A percentile compares a stretch with the other conserved stretches of the same genome.
Evolutionary conservation across 1,284 basidiomycete genomes (phyloP).

Genomic region (Ustilago lituana): DNA sequence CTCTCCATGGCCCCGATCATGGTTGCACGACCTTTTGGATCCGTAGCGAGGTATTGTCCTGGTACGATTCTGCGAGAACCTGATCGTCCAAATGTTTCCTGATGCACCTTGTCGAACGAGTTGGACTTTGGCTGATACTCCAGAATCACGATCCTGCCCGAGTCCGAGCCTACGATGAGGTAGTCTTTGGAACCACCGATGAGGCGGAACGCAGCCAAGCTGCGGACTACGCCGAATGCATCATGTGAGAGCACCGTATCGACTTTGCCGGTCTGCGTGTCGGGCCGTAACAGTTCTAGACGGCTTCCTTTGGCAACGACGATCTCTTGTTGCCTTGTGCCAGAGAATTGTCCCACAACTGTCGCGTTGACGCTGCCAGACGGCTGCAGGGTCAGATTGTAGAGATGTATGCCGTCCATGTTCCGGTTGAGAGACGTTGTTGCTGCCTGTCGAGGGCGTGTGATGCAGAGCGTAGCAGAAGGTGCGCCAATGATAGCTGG

Average conservation of each 20-base stretch:
- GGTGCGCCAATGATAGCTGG: not conserved
- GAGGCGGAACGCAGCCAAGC: constrained; percentile 60
- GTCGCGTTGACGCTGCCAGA: constrained; percentile 59
- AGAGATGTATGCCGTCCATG: constrained; percentile 63
- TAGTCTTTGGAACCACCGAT: constrained; percentile 63
- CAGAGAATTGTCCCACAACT: constrained; percentile 64
- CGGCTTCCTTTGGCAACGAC: constrained; percentile 59
- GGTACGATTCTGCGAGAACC: constrained; percentile 64
- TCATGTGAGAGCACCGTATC: constrained; percentile 53
- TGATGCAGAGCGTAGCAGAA: not conserved
- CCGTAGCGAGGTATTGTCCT: constrained; percentile 65
- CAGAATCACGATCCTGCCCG: constrained; percentile 63
- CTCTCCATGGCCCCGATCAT: constrained; percentile 66
- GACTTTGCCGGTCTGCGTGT: constrained; percentile 57
- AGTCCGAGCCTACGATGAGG: constrained; percentile 64
- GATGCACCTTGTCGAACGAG: constrained; percentile 59
- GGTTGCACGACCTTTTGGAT: constrained; percentile 65
- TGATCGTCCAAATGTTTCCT: constrained; percentile 65
- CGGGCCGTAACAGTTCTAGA: constrained; percentile 60
- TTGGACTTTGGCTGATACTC: constrained; percentile 60
- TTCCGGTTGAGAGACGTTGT: too few relatives aligned
- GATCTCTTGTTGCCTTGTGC: constrained; percentile 64
- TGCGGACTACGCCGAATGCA: constrained; percentile 62
- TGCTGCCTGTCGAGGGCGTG: too few relatives aligned
- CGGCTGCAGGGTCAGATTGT: constrained; percentile 62